A percentile compares a stretch with the other conserved stretches of the same genome.
Conservation (phyloP, 768 basidiomycete species). For the Suillus weaverae region DNA sequence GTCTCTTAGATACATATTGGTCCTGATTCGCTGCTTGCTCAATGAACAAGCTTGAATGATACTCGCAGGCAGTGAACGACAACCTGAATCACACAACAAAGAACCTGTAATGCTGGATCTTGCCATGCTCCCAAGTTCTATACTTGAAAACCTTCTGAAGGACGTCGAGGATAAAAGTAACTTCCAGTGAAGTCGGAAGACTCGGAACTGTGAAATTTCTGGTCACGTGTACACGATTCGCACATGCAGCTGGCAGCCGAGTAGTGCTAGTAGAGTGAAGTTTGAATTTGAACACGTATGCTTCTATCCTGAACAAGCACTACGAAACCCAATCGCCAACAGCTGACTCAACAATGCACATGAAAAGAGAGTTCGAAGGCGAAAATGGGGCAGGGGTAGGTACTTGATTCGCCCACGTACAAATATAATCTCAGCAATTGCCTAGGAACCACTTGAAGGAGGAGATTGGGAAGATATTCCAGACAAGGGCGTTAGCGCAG, state of each 20-base stretch:
- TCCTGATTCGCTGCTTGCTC: background rate
- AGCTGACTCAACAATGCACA: background rate
- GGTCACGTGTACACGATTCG: background rate
- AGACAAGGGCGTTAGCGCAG: background rate
- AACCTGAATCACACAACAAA: background rate
- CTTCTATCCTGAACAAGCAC: background rate
- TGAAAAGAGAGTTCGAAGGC: background rate
- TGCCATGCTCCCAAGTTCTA: too few relatives aligned
- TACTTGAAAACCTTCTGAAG: background rate
- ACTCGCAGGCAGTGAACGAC: background rate
- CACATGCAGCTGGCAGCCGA: background rate
- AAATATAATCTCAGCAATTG: background rate
- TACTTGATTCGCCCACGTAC: background rate
- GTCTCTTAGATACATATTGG: background rate
- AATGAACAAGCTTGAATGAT: background rate
- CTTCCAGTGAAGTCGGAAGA: background rate
- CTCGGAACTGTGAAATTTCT: background rate
- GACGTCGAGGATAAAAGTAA: background rate
- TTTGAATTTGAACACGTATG: background rate
- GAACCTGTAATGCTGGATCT: too few relatives aligned
- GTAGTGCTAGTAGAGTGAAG: too few relatives aligned
- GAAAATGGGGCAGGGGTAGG: background rate
- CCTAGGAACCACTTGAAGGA: background rate
- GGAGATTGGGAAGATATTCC: conserved; percentile 3
- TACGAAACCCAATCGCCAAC: background rate